phyloP scores from a whole-genome alignment of 257 asterid genomes.

The Nicotiana tabacum region DNA sequence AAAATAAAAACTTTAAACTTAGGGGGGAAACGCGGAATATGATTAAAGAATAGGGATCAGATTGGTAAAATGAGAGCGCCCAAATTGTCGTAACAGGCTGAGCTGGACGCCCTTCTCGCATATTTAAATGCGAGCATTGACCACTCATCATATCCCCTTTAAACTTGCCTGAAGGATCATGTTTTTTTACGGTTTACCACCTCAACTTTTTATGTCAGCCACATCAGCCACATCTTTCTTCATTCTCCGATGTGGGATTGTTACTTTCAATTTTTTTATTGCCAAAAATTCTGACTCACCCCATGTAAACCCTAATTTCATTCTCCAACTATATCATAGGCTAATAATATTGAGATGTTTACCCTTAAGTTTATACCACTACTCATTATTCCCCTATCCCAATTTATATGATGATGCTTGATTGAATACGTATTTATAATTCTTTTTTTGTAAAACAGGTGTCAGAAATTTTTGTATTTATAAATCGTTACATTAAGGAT shows the following conservation, averaged over 20 bases:
- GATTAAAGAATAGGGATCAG: constrained; percentile 44
- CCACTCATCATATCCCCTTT: constrained; percentile 73
- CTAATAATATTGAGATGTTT: too few relatives aligned
- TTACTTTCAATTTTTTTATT: not conserved
- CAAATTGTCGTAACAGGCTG: constrained; percentile 69
- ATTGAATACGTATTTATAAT: too few relatives aligned
- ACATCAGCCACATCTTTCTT: not conserved
- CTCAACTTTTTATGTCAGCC: not conserved
- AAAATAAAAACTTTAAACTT: too few relatives aligned
- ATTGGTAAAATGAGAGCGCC: constrained; percentile 40
- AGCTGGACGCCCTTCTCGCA: constrained; percentile 71
- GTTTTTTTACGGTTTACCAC: rapidly evolving
- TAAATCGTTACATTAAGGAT: too few relatives aligned
- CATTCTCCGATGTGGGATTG: constrained; percentile 36
- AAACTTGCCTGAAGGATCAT: constrained; percentile 85
- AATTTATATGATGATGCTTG: too few relatives aligned
- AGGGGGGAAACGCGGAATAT: not conserved
- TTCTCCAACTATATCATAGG: not conserved
- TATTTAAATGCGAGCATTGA: constrained; percentile 38
- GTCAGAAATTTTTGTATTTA: too few relatives aligned
- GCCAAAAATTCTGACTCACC: not conserved
- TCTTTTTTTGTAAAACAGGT: too few relatives aligned
- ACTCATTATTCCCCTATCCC: too few relatives aligned
- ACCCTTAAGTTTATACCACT: too few relatives aligned
- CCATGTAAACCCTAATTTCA: not conserved